These are phyloP conservation scores for Juncus effusus DNA, from an alignment of 176 grass and related monocot species.

Conservation along the genomic window DNA sequence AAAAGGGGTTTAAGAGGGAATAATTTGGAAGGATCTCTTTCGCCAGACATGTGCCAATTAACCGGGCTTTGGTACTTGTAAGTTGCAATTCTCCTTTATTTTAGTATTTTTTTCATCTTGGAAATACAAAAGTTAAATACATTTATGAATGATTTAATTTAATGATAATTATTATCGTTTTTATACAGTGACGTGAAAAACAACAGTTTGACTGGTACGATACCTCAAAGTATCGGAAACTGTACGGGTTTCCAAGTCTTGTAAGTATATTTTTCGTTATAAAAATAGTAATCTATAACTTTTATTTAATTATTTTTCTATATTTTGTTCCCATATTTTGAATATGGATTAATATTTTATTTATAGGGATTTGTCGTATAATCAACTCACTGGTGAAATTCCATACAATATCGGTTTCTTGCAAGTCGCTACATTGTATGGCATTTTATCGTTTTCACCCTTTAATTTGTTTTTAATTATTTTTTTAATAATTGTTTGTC, in stretches of 20 bases:
- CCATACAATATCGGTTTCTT: constrained; percentile 98
- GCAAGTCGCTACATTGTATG: constrained; percentile 97
- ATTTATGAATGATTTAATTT: background rate
- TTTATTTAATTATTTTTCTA: too few species aligned
- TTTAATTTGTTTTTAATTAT: background rate
- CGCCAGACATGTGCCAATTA: constrained; percentile 86
- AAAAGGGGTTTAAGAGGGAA: constrained; percentile 83
- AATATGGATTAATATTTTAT: constrained; percentile 1
- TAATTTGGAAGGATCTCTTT: constrained; percentile 71
- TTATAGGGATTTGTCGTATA: constrained; percentile 94
- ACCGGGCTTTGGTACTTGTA: constrained; percentile 99
- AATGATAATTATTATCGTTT: background rate
- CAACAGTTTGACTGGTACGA: constrained; percentile 77
- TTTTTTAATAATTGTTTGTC: background rate
- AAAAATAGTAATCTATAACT: too few species aligned
- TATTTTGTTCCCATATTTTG: constrained; percentile 22
- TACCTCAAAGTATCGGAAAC: constrained; percentile 85
- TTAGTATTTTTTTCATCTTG: background rate
- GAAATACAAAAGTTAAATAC: background rate
- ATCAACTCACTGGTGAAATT: constrained; percentile 70
- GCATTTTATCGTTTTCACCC: background rate
- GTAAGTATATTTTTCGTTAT: constrained; percentile 45
- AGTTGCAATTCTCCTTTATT: constrained; percentile 18
- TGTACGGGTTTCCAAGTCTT: constrained; percentile 99
- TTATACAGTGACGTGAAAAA: constrained; percentile 81